These are phyloP conservation scores for Epichloe glyceriae DNA, from an alignment of 2,329 filamentous ascomycete genomes.

Conservation along the genomic window DNA sequence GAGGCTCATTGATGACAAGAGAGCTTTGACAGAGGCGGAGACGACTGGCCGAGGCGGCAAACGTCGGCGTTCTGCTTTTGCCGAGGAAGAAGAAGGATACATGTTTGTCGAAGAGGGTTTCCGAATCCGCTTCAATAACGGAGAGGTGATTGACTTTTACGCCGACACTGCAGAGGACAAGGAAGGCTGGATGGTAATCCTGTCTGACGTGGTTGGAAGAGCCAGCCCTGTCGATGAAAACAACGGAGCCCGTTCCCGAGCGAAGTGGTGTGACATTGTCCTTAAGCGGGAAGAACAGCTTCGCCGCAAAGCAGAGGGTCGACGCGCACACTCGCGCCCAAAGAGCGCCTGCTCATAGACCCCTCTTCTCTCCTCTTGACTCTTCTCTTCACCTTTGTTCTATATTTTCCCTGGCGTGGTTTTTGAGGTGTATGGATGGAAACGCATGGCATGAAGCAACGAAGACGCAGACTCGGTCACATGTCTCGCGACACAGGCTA, in stretches of 20 bases:
- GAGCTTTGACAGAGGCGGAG: slow-evolving; percentile 70
- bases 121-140: slow-evolving; percentile 95
- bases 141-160: slow-evolving; percentile 97
- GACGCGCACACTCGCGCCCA: slow-evolving; percentile 40
- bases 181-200: slow-evolving; percentile 85
- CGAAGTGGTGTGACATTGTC: slow-evolving; percentile 56
- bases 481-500: slow-evolving; percentile 1
- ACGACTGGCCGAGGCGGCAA: slow-evolving; percentile 62
- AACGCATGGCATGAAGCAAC: slow-evolving; percentile 1
- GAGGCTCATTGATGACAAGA: slow-evolving; percentile 86
- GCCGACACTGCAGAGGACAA: slow-evolving; percentile 81
- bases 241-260: slow-evolving; percentile 28
- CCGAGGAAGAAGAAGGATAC: slow-evolving; percentile 96
- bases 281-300: slow-evolving; percentile 49
- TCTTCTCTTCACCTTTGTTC: neutral
- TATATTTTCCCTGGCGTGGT: neutral
- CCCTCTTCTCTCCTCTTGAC: neutral
- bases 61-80: slow-evolving; percentile 86
- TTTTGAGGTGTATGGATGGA: neutral
- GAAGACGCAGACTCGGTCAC: neutral
- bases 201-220: slow-evolving; percentile 57
- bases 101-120: slow-evolving; percentile 99
- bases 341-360: slow-evolving; percentile 40
- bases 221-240: slow-evolving; percentile 33
- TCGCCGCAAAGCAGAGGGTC: slow-evolving; percentile 39